Conservation (phyloP, 805 yeast genomes). For the Starmerella apis region DNA sequence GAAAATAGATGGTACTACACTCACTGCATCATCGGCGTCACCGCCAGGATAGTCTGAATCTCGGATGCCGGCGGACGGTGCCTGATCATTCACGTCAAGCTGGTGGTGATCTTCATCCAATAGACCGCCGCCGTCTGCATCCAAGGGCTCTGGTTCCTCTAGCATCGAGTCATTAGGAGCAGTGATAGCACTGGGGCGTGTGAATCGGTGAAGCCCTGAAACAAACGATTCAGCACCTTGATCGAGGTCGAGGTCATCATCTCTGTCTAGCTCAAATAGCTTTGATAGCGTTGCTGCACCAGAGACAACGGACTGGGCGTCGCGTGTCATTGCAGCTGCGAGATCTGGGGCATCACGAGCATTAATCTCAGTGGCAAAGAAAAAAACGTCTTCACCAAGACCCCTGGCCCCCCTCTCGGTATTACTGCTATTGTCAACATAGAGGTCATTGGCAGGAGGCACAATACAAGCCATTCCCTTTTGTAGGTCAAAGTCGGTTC, state of each 20-base stretch:
- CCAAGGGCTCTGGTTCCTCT: background rate
- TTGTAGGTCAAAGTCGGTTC: constrained; percentile 15
- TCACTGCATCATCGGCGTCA: background rate
- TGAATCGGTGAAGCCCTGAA: background rate
- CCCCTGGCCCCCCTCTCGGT: constrained; percentile 11
- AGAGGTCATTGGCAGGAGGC: constrained; percentile 22
- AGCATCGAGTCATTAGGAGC: background rate
- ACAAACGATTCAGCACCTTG: constrained; percentile 2
- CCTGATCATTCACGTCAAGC: too few species aligned
- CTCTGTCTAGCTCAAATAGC: background rate
- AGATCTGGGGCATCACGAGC: constrained; percentile 13
- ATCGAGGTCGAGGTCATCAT: background rate
- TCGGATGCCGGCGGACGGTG: too few species aligned
- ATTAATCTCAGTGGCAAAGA: constrained; percentile 17
- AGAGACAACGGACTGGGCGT: constrained; percentile 16
- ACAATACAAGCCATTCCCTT: constrained; percentile 22
- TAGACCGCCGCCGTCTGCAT: background rate
- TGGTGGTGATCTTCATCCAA: background rate
- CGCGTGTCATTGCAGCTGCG: constrained; percentile 19
- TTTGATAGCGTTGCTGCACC: constrained; percentile 9
- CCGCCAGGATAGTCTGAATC: background rate
- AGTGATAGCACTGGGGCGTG: background rate
- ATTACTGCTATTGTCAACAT: constrained; percentile 17
- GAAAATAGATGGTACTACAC: background rate
- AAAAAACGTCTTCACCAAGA: constrained; percentile 7